Percentiles rank a stretch among this genome's conserved stretches.
These are phyloP conservation scores for Fusarium metavorans DNA, from an alignment of 2,329 filamentous ascomycete species.

Conservation along the genomic window DNA sequence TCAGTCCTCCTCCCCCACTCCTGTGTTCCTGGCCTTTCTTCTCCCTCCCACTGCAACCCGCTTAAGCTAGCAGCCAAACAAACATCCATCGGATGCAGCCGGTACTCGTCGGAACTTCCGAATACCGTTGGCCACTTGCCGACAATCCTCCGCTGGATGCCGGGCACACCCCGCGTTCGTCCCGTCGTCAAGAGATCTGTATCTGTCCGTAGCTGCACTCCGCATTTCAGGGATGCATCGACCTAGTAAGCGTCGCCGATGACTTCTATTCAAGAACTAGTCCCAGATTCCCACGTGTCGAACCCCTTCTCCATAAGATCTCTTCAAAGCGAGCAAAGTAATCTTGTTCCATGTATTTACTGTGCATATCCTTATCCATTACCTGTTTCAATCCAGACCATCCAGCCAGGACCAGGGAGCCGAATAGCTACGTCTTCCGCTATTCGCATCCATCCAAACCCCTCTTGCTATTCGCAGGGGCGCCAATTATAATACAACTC, in stretches of 20 bases:
- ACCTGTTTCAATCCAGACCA: background rate
- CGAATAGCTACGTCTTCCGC: background rate
- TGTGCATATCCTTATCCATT: conserved; percentile 5
- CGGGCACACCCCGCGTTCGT: background rate
- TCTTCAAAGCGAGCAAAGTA: background rate
- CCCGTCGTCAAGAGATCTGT: background rate
- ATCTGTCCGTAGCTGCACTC: background rate
- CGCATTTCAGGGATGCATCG: background rate
- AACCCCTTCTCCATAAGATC: background rate
- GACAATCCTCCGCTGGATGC: conserved; percentile 14
- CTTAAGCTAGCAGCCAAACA: background rate
- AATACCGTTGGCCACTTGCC: conserved; percentile 13
- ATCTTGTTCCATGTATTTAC: conserved; percentile 8
- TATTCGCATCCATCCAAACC: conserved; percentile 22
- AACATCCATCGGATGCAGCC: background rate
- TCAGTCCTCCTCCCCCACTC: background rate
- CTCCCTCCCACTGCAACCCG: background rate
- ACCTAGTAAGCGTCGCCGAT: conserved; percentile 7
- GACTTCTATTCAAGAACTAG: conserved; percentile 17
- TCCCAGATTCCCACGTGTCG: background rate
- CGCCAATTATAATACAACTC: conserved; percentile 32
- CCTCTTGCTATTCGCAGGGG: conserved; percentile 17
- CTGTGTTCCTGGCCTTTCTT: background rate
- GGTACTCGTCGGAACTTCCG: conserved; percentile 15
- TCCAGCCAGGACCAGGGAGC: conserved; percentile 10